A percentile compares a stretch with the other conserved stretches of the same genome.
Conservation (phyloP, 495 filamentous ascomycete genomes). For the Polyplosphaeria fusca region DNA sequence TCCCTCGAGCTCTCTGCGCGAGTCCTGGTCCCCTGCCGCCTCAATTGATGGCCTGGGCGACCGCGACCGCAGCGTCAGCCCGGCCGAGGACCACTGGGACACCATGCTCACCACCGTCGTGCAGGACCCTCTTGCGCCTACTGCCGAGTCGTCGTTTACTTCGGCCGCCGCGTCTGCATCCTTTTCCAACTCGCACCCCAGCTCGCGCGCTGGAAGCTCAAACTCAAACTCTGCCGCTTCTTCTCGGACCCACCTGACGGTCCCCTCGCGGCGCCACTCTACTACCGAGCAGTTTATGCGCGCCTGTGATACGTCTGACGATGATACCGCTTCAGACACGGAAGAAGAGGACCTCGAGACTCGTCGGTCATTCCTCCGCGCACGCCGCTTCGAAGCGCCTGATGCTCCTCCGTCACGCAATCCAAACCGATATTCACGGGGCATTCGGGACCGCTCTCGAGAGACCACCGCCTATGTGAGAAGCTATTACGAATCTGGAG, state of each 20-base stretch:
- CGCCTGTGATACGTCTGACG: slow-evolving; percentile 31
- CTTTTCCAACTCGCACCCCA: slow-evolving; percentile 42
- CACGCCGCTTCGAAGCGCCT: not conserved
- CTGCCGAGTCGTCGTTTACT: slow-evolving; percentile 74
- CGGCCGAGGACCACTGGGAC: slow-evolving; percentile 69
- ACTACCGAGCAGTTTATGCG: slow-evolving; percentile 13
- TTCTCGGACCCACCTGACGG: slow-evolving; percentile 35
- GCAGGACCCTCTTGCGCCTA: slow-evolving; percentile 76
- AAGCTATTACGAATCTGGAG: not conserved
- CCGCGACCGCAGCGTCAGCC: slow-evolving; percentile 75
- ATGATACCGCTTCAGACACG: slow-evolving; percentile 29
- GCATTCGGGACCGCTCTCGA: slow-evolving; percentile 17
- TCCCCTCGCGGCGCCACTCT: slow-evolving; percentile 29
- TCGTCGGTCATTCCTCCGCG: not conserved
- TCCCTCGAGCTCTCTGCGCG: slow-evolving; percentile 25
- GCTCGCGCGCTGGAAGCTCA: slow-evolving; percentile 32
- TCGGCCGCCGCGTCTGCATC: slow-evolving; percentile 58
- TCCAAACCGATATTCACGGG: slow-evolving; percentile 17
- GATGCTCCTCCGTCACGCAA: slow-evolving; percentile 21
- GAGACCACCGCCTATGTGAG: slow-evolving; percentile 22
- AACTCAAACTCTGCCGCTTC: slow-evolving; percentile 45
- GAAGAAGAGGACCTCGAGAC: slow-evolving; percentile 23
- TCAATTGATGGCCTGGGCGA: slow-evolving; percentile 75
- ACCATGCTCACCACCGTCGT: slow-evolving; percentile 74
- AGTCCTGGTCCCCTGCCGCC: slow-evolving; percentile 37